Percentiles rank a stretch among this genome's conserved stretches.
phyloP scores from a whole-genome alignment of 2,329 filamentous ascomycete species.

The Eutypa lata region DNA sequence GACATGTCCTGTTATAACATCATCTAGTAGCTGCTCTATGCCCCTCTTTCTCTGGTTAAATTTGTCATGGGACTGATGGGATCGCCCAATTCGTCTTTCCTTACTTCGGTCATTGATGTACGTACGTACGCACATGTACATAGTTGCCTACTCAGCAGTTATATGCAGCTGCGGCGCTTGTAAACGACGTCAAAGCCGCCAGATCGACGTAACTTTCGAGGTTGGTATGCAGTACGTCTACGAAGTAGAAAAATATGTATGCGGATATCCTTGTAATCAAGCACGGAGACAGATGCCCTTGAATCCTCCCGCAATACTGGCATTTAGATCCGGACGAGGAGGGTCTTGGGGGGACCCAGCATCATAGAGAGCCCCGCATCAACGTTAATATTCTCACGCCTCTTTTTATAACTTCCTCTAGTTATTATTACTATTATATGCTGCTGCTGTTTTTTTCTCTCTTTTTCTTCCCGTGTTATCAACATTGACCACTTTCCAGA shows the following conservation, averaged over 20 bases:
- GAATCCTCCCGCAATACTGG: not conserved
- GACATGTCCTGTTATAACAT: not conserved
- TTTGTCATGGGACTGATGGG: not conserved
- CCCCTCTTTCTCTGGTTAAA: not conserved
- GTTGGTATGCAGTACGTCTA: not conserved
- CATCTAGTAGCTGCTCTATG: no score
- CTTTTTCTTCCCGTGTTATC: no score
- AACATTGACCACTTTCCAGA: no score
- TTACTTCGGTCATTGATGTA: not conserved
- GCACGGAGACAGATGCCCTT: not conserved
- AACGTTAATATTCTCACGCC: not conserved
- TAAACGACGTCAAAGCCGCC: not conserved
- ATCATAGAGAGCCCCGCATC: not conserved
- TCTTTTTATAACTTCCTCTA: no score
- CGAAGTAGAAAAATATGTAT: no score
- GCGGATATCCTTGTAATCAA: not conserved
- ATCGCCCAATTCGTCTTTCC: not conserved
- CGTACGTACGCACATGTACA: not conserved
- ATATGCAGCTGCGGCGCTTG: no score
- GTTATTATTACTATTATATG: no score
- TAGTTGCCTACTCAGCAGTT: not conserved
- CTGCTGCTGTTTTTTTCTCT: no score
- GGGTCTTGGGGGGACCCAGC: not conserved
- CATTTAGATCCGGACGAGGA: not conserved
- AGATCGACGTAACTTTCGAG: not conserved